Evolutionary conservation across 176 grass and related monocot species (phyloP).

Genomic region (Miscanthus lutarioriparius): DNA sequence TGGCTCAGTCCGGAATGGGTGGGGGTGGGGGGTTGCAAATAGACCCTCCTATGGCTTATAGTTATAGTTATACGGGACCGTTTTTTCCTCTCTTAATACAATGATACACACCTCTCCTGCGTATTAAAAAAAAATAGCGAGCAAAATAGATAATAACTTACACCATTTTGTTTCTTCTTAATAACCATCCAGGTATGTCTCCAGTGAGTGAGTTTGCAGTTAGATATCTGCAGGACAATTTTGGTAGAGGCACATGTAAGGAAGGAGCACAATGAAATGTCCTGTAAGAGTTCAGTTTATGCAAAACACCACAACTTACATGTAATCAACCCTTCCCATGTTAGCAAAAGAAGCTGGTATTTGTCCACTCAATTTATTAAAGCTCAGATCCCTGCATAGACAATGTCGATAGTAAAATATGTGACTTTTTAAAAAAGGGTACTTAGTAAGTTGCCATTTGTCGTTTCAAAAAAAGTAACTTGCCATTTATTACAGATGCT

Average conservation of each 20-base stretch:
- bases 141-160: conserved; percentile 45
- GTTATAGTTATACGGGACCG: no score
- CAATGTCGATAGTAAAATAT: conserved; percentile 32
- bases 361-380: conserved; percentile 76
- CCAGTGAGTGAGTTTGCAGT: conserved; percentile 77
- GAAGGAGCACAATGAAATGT: conserved; percentile 24
- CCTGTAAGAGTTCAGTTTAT: conserved; percentile 8
- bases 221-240: conserved; percentile 61
- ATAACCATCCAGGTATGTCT: conserved; percentile 74
- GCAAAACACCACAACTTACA: conserved; percentile 56
- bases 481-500: conserved; percentile 55
- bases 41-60: no score
- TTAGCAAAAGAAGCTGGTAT: conserved; percentile 68
- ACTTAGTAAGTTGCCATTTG: neutral
- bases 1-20: no score
- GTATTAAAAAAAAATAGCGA: neutral
- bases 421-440: neutral
- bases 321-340: conserved; percentile 60
- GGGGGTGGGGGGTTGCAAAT: no score
- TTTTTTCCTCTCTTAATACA: no score
- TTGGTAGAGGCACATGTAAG: conserved; percentile 14
- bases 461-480: no score
- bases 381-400: conserved; percentile 78
- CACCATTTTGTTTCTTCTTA: conserved; percentile 64
- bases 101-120: no score